Conservation (phyloP, 176 grass and related monocot genomes). For the Triticum aestivum region DNA sequence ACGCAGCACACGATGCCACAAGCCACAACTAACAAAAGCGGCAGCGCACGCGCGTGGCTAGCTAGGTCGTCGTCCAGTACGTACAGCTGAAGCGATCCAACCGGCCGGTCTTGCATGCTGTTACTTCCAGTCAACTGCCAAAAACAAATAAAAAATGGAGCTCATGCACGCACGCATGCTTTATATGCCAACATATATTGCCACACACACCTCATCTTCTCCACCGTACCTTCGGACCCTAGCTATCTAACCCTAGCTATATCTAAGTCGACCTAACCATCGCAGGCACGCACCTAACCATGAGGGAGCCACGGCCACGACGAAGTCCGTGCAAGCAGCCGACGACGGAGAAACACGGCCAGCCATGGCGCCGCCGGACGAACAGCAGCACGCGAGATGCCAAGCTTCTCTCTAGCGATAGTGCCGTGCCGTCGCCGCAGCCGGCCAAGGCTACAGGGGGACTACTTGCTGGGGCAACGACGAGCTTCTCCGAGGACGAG, state of each 20-base stretch:
- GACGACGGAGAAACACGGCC: neutral
- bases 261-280: neutral
- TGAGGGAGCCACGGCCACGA: neutral
- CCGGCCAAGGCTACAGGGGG: no score
- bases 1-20: no score
- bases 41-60: no score
- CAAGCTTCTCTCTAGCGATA: neutral
- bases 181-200: neutral
- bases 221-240: no score
- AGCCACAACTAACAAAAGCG: neutral
- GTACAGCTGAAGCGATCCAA: neutral
- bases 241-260: neutral
- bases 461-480: neutral
- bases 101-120: neutral
- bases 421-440: neutral
- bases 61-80: neutral
- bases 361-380: neutral
- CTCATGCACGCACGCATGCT: neutral
- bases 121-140: neutral
- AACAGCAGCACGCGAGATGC: neutral
- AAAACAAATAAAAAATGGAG: neutral
- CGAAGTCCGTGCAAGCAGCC: neutral
- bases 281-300: neutral
- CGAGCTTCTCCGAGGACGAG: constrained; percentile 44
- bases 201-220: neutral